Evolutionary conservation across 352 stramenopile species (phyloP).

Genomic region (Elongisporangium anandrum): DNA sequence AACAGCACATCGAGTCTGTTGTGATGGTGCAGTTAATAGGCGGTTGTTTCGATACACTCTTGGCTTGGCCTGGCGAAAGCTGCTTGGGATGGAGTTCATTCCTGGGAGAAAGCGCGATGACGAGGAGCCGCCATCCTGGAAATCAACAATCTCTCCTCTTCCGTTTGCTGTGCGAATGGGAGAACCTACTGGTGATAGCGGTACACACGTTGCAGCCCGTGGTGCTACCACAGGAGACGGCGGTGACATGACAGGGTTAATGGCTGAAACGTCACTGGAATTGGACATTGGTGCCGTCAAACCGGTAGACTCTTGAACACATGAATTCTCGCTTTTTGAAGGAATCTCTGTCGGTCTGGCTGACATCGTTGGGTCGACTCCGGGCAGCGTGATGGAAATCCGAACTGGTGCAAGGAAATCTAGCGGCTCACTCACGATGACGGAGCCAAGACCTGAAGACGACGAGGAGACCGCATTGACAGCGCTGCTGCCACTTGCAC

Average conservation of each 20-base stretch:
- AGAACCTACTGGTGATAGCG: not conserved
- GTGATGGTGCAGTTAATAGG: slow-evolving; percentile 16
- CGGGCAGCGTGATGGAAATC: slow-evolving; percentile 35
- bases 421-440: not conserved
- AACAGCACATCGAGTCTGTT: slow-evolving; percentile 35
- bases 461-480: not conserved
- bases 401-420: slow-evolving; percentile 17
- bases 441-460: not conserved
- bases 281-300: not conserved
- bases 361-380: slow-evolving; percentile 9
- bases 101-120: slow-evolving; percentile 16
- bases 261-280: not conserved
- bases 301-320: not conserved
- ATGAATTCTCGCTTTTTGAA: too few relatives aligned
- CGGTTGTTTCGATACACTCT: slow-evolving; percentile 34
- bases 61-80: slow-evolving; percentile 51
- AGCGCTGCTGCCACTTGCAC: not conserved
- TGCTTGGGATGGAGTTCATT: slow-evolving; percentile 51
- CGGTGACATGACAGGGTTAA: not conserved
- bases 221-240: not conserved
- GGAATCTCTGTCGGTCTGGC: not conserved
- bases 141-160: not conserved
- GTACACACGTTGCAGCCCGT: not conserved
- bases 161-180: not conserved
- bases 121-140: not conserved